Conservation (phyloP, 2,329 filamentous ascomycete genomes). For the Phaeosphaeriaceae sp. region DNA sequence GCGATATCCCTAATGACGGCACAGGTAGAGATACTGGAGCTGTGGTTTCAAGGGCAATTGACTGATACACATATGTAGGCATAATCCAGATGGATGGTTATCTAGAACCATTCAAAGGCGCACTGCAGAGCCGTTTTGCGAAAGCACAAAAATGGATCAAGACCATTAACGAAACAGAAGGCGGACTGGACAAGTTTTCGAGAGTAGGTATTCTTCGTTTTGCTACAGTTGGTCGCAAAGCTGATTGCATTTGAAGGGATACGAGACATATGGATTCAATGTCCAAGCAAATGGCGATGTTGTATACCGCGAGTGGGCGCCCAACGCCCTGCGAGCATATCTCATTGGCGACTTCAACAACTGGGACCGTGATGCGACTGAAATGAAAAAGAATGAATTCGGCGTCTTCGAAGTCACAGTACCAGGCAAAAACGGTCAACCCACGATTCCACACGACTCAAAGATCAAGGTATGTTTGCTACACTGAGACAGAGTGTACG, state of each 20-base stretch:
- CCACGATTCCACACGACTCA: conserved; percentile 88
- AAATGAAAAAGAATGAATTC: conserved; percentile 84
- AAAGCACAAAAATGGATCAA: conserved; percentile 88
- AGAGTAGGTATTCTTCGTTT: conserved; percentile 60
- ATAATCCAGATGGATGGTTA: conserved; percentile 88
- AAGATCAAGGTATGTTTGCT: conserved; percentile 80
- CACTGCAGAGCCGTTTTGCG: conserved; percentile 75
- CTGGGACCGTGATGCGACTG: conserved; percentile 83
- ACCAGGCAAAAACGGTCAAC: conserved; percentile 73
- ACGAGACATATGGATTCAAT: conserved; percentile 85
- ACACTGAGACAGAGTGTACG: background rate
- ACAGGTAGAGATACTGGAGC: conserved; percentile 61
- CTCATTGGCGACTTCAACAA: conserved; percentile 95
- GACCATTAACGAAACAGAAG: conserved; percentile 80
- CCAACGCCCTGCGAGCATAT: conserved; percentile 82
- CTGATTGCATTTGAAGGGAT: conserved; percentile 65
- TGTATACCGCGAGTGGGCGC: conserved; percentile 93
- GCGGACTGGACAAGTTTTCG: conserved; percentile 90
- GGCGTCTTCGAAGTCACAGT: conserved; percentile 87
- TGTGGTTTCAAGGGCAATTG: conserved; percentile 7
- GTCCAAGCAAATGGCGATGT: conserved; percentile 83
- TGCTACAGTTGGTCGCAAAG: background rate
- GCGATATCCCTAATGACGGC: conserved; percentile 69
- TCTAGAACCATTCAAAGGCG: conserved; percentile 82
- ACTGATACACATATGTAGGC: conserved; percentile 61